Percentiles rank a stretch among this genome's conserved stretches.
Evolutionary conservation across 257 asterid genomes (phyloP).

Genomic region (Osmanthus fragrans): DNA sequence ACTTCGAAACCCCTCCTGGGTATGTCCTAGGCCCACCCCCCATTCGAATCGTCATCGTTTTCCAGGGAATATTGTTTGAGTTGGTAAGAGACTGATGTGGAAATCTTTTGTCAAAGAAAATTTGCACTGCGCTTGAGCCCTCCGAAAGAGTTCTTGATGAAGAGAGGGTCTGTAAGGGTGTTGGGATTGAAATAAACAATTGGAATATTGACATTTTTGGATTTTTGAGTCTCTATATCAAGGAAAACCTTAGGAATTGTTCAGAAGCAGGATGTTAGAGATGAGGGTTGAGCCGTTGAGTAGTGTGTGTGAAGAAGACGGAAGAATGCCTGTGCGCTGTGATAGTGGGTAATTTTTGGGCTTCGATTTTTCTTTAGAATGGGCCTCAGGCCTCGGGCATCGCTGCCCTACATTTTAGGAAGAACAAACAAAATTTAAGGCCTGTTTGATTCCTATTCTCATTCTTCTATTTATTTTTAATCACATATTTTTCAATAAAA

Average conservation of each 20-base stretch:
- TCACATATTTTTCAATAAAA: no score
- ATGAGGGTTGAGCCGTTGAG: neutral
- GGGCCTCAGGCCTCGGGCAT: no score
- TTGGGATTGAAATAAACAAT: slow-evolving; percentile 36
- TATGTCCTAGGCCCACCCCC: slow-evolving; percentile 98
- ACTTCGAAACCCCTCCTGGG: slow-evolving; percentile 96
- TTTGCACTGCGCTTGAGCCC: slow-evolving; percentile 20
- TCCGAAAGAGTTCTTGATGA: slow-evolving; percentile 40
- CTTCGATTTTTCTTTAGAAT: no score
- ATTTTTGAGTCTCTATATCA: neutral
- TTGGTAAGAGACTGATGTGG: slow-evolving; percentile 42
- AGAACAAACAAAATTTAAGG: no score
- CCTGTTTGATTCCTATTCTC: no score
- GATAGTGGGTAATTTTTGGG: no score
- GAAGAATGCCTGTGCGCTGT: no score
- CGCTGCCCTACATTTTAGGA: no score
- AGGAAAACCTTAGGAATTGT: neutral
- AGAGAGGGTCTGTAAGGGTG: slow-evolving; percentile 40
- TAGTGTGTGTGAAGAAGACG: neutral
- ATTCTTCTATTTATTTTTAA: no score
- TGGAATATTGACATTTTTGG: slow-evolving; percentile 40
- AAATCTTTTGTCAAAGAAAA: slow-evolving; percentile 39
- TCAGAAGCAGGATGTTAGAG: neutral
- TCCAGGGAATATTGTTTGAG: slow-evolving; percentile 26
- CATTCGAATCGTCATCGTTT: slow-evolving; percentile 66